phyloP scores from a whole-genome alignment of 441 rosid species.

The Jatropha multifida region DNA sequence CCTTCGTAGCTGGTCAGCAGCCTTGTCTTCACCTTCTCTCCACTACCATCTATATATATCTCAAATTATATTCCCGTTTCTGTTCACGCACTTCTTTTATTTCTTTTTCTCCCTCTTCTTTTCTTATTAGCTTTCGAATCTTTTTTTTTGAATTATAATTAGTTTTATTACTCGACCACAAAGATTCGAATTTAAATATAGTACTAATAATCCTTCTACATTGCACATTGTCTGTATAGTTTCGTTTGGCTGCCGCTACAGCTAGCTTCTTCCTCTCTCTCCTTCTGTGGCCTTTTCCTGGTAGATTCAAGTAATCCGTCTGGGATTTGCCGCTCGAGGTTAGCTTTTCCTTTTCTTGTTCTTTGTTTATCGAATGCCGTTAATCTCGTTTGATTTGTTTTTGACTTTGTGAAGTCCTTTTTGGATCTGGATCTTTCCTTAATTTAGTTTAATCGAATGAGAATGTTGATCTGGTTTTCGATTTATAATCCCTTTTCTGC shows the following conservation, averaged over 20 bases:
- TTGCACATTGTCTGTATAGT: not conserved
- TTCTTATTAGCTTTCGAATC: not conserved
- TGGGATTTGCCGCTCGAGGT: not conserved
- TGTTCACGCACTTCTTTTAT: conserved; percentile 11
- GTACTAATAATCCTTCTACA: not conserved
- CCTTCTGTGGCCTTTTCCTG: not conserved
- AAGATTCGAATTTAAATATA: not conserved
- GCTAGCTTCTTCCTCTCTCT: not conserved
- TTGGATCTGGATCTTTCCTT: not conserved
- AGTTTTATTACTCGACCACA: not conserved
- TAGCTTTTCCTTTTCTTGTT: not conserved
- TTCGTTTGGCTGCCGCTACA: not conserved
- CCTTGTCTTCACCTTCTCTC: not conserved
- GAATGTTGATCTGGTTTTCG: not conserved
- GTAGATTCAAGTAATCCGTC: conserved; percentile 9
- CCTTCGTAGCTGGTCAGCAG: not conserved
- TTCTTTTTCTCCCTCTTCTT: not conserved
- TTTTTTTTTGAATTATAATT: not conserved
- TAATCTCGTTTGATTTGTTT: not conserved
- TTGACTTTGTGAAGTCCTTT: not conserved
- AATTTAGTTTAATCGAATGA: not conserved
- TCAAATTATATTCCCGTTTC: not conserved
- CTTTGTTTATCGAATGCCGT: not conserved
- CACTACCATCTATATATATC: not conserved
- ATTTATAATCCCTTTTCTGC: not conserved